Conservation (phyloP, 495 filamentous ascomycete genomes). For the Hypoxylon subgilvum region DNA sequence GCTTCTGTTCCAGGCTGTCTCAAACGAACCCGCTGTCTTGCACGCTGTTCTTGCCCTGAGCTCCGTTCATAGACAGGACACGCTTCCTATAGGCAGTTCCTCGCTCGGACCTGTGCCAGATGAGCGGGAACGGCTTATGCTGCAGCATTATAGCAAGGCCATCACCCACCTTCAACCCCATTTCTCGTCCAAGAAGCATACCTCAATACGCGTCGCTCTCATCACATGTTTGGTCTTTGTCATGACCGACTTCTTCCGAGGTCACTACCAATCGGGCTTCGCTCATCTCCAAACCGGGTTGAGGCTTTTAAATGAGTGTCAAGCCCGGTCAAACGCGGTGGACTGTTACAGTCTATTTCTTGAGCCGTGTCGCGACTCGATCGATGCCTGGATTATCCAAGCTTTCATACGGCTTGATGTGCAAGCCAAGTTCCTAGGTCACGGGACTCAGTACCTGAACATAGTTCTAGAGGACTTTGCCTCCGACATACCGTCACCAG, state of each 20-base stretch:
- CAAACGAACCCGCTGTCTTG: conserved; percentile 55
- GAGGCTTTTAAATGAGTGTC: conserved; percentile 39
- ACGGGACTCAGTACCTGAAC: conserved; percentile 20
- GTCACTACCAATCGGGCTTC: conserved; percentile 48
- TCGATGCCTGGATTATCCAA: conserved; percentile 50
- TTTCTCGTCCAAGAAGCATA: conserved; percentile 27
- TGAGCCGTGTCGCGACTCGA: conserved; percentile 27
- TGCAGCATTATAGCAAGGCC: conserved; percentile 56
- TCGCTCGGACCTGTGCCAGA: conserved; percentile 13
- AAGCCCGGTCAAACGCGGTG: conserved; percentile 11
- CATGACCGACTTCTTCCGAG: conserved; percentile 62
- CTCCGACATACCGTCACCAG: conserved; percentile 8
- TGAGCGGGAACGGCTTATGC: conserved; percentile 43
- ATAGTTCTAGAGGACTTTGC: conserved; percentile 4
- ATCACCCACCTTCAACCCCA: conserved; percentile 48
- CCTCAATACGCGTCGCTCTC: conserved; percentile 51
- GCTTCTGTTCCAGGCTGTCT: conserved; percentile 53
- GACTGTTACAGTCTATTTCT: conserved; percentile 17
- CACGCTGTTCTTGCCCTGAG: conserved; percentile 59
- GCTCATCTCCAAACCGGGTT: conserved; percentile 56
- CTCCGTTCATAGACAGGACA: conserved; percentile 48
- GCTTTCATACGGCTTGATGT: conserved; percentile 47
- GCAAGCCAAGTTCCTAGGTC: conserved; percentile 43
- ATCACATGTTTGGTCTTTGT: conserved; percentile 64
- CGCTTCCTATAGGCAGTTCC: conserved; percentile 3